Percentiles rank a stretch among this genome's conserved stretches.
phyloP scores from a whole-genome alignment of 495 filamentous ascomycete species.

The Annulohypoxylon maeteangense region DNA sequence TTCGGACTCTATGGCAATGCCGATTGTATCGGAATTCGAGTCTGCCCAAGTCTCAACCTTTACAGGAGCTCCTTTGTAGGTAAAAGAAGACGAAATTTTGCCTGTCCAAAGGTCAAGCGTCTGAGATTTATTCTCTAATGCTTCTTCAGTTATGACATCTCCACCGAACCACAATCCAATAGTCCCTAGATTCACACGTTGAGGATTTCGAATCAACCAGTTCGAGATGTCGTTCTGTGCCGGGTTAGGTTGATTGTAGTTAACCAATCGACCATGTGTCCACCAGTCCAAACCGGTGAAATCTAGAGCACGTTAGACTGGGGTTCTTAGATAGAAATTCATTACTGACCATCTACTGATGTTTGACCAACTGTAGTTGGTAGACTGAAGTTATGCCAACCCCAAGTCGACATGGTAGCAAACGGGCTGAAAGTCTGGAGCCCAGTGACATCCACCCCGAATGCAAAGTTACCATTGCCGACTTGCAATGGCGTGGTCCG shows the following conservation, averaged over 20 bases:
- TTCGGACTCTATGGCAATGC: slow-evolving; percentile 55
- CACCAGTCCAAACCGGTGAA: slow-evolving; percentile 63
- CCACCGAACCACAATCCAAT: slow-evolving; percentile 59
- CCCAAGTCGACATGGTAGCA: slow-evolving; percentile 65
- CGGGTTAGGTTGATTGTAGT: slow-evolving; percentile 64
- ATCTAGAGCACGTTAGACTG: slow-evolving; percentile 40
- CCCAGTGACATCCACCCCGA: slow-evolving; percentile 64
- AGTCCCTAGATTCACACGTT: slow-evolving; percentile 60
- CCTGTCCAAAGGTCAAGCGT: slow-evolving; percentile 63
- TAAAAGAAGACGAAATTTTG: slow-evolving; percentile 57
- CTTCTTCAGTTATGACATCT: slow-evolving; percentile 53
- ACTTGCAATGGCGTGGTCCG: slow-evolving; percentile 62
- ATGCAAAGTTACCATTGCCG: slow-evolving; percentile 68
- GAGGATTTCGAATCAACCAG: slow-evolving; percentile 65
- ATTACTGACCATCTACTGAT: slow-evolving; percentile 48
- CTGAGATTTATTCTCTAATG: slow-evolving; percentile 54
- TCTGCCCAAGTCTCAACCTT: slow-evolving; percentile 59
- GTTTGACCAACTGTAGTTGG: slow-evolving; percentile 57
- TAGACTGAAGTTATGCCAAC: slow-evolving; percentile 68
- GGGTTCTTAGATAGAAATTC: not conserved
- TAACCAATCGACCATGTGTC: slow-evolving; percentile 64
- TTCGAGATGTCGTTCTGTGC: slow-evolving; percentile 61
- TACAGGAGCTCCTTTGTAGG: slow-evolving; percentile 52
- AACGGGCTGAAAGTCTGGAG: slow-evolving; percentile 70
- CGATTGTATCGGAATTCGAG: slow-evolving; percentile 59